Conservation (phyloP, 768 basidiomycete species). For the Cantharellus anzutake region DNA sequence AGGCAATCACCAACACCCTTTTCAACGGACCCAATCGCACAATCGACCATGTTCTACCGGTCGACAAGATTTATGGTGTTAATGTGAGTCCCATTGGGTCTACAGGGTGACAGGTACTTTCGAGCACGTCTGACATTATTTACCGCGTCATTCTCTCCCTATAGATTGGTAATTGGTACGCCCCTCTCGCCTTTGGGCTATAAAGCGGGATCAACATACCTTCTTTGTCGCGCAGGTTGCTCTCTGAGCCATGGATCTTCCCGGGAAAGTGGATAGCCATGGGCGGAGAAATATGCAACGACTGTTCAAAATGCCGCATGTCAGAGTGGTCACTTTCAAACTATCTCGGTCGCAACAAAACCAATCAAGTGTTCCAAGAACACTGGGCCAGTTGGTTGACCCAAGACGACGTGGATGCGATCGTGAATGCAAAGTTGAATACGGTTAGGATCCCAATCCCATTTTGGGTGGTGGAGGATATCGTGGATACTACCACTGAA, state of each 20-base stretch:
- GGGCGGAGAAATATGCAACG: slow-evolving; percentile 45
- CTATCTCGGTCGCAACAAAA: slow-evolving; percentile 26
- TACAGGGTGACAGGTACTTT: neutral
- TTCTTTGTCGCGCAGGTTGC: slow-evolving; percentile 25
- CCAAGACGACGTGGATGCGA: slow-evolving; percentile 34
- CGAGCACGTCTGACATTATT: neutral
- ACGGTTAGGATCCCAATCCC: slow-evolving; percentile 65
- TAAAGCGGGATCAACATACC: neutral
- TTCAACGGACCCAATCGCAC: slow-evolving; percentile 2
- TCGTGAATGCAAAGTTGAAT: slow-evolving; percentile 41
- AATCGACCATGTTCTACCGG: slow-evolving; percentile 24
- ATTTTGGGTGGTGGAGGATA: slow-evolving; percentile 61
- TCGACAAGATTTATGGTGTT: slow-evolving; percentile 43
- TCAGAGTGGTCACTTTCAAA: slow-evolving; percentile 39
- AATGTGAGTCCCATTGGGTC: slow-evolving; percentile 29
- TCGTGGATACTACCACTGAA: slow-evolving; percentile 43
- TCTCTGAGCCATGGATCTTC: slow-evolving; percentile 72
- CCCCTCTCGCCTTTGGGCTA: neutral
- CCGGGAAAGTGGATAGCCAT: slow-evolving; percentile 58
- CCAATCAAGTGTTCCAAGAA: slow-evolving; percentile 34
- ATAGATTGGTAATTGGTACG: neutral
- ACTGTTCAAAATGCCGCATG: slow-evolving; percentile 43
- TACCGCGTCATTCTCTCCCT: neutral
- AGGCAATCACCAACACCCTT: neutral
- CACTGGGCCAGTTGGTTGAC: slow-evolving; percentile 69